Evolutionary conservation across 768 basidiomycete genomes (phyloP).

Genomic region (Phylloporus scabripes): DNA sequence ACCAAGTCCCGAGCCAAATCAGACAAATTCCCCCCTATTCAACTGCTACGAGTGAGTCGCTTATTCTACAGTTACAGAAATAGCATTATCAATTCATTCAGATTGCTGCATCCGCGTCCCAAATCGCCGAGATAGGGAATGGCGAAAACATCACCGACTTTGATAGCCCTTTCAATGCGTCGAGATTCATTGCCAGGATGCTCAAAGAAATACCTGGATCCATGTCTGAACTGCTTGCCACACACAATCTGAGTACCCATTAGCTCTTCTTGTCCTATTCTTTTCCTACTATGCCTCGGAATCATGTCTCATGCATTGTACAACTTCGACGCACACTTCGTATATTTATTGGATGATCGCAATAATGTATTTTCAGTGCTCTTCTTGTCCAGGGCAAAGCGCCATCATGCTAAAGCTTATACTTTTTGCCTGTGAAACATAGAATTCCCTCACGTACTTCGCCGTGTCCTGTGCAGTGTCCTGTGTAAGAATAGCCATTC

Average conservation of each 20-base stretch:
- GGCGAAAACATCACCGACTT: conserved; percentile 32
- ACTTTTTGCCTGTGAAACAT: conserved; percentile 35
- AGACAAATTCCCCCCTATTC: conserved; percentile 36
- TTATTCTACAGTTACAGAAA: background rate
- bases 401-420: conserved; percentile 47
- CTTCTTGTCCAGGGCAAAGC: conserved; percentile 31
- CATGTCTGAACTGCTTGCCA: conserved; percentile 28
- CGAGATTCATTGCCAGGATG: conserved; percentile 29
- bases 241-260: background rate
- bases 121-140: conserved; percentile 32
- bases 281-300: background rate
- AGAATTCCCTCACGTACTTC: conserved; percentile 40
- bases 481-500: background rate
- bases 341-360: background rate
- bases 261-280: background rate
- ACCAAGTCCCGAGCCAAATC: conserved; percentile 19
- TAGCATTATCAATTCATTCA: conserved; percentile 2
- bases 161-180: conserved; percentile 27
- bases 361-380: conserved; percentile 7
- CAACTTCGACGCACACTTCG: conserved; percentile 4
- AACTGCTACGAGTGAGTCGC: conserved; percentile 24
- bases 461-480: conserved; percentile 38
- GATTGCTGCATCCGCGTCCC: conserved; percentile 28
- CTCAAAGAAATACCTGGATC: conserved; percentile 28
- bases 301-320: background rate